Evolutionary conservation across 768 basidiomycete species (phyloP).

Genomic region (Glaciozyma antarctica): DNA sequence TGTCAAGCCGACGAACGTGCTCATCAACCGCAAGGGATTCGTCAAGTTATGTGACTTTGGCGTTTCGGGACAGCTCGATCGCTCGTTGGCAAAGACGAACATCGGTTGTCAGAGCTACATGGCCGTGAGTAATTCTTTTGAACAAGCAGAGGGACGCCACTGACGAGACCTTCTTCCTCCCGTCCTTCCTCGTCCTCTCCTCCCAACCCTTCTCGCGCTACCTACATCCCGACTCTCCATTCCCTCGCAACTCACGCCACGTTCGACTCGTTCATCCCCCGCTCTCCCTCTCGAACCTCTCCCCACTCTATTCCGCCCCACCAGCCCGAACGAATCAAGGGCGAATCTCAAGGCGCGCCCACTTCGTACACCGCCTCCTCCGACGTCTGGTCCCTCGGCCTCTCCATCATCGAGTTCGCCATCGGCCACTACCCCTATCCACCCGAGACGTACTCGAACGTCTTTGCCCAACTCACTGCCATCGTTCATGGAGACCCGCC

Average conservation of each 20-base stretch:
- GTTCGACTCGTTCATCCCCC: no score
- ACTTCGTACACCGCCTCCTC: conserved; percentile 92
- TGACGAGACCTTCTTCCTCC: background rate
- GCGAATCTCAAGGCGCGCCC: conserved; percentile 75
- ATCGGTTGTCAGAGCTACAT: conserved; percentile 98
- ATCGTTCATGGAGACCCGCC: conserved; percentile 94
- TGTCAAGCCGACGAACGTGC: conserved; percentile 88
- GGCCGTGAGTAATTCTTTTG: conserved; percentile 59
- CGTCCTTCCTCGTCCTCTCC: conserved; percentile 9
- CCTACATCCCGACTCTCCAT: no score
- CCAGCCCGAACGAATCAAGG: conserved; percentile 91
- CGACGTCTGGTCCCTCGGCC: conserved; percentile 93
- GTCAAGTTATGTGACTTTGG: conserved; percentile 94
- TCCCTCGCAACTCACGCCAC: no score
- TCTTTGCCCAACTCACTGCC: conserved; percentile 91
- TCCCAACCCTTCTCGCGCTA: background rate
- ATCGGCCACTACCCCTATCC: conserved; percentile 87
- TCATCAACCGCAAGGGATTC: conserved; percentile 76
- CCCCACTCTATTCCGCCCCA: no score
- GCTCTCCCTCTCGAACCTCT: background rate
- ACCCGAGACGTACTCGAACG: conserved; percentile 91
- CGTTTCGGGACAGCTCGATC: conserved; percentile 95
- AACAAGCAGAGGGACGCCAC: background rate
- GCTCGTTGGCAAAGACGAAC: conserved; percentile 91
- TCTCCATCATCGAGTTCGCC: conserved; percentile 87